Base-by-base conservation (phyloP, 352 stramenopile species). In the Discostella stelligera region DNA sequence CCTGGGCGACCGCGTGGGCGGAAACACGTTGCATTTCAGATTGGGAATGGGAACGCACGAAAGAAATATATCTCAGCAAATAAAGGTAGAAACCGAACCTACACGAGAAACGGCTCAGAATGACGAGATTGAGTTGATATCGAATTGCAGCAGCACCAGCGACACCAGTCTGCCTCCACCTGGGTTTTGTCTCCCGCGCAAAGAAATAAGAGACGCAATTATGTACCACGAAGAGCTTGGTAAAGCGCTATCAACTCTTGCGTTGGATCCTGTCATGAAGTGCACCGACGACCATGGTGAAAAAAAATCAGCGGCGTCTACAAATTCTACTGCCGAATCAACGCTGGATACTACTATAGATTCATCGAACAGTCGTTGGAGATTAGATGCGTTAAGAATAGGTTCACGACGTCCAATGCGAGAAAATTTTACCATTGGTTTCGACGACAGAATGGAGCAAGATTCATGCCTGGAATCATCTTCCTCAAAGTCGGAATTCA, bases 121-220 rank as follows among this genome's bases (percentile, higher is more conserved):
- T 32, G 27, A 32, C 27, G 25, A 27, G 30, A 63, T 21, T 13
- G 46, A 37, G 4, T 37, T 58, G n/a, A 16, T 25, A 39, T 32
- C 52, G 16, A 46, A 14, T 41, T 65, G 37, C 53, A 65, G 53
- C 23, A 50, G 50, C 50, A 59, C 21, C 27, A 71, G 23, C 52
- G 52, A 18, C 23, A 41, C 21, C 50, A 67, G 66, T 30, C 60
- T 67, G 58, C 72, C 72, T 10, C 72, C 72, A 49, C 50, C 54
- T 56, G 56, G 55, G 16, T 74, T 75, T 61, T 25, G 25, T 53
- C 71, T 73, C 7, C 72, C 72, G n/a, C 72, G 72, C 11, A 74
- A 67, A 21, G 72, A 80, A 75, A 71, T 80, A 18, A 48, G 52
- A 21, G 62, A 80, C 20, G 66, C 72, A 46, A 71, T 80, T 18